These are phyloP conservation scores for Penicillium roqueforti DNA, from an alignment of 495 filamentous ascomycete species.

Conservation along the genomic window DNA sequence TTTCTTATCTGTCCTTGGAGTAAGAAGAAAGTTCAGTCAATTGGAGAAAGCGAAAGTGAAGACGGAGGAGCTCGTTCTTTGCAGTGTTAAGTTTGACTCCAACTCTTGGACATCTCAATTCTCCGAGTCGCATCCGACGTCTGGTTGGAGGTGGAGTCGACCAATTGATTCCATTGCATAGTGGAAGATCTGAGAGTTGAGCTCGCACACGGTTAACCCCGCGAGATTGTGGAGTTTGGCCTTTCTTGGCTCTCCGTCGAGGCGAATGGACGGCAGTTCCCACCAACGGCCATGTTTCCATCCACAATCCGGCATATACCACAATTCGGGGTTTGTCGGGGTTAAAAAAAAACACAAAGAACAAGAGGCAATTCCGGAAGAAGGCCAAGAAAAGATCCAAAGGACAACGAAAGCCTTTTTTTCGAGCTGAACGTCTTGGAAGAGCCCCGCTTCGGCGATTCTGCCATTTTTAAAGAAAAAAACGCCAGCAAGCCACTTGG, in stretches of 20 bases:
- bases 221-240: too few relatives aligned
- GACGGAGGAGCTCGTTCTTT: conserved; percentile 4
- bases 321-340: too few relatives aligned
- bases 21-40: neutral
- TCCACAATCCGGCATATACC: too few relatives aligned
- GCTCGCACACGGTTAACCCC: neutral
- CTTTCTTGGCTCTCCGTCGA: too few relatives aligned
- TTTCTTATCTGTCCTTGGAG: neutral
- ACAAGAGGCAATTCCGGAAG: neutral
- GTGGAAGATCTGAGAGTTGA: neutral
- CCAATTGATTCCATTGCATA: neutral
- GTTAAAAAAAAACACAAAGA: too few relatives aligned
- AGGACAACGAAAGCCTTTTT: neutral
- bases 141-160: neutral
- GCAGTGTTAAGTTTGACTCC: neutral
- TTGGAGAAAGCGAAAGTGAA: conserved; percentile 11
- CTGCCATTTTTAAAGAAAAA: neutral
- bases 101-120: neutral
- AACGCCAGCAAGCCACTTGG: neutral
- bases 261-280: too few relatives aligned
- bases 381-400: neutral
- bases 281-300: too few relatives aligned
- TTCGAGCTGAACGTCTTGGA: neutral
- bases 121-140: neutral
- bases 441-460: conserved; percentile 1